phyloP scores from a whole-genome alignment of 352 stramenopile genomes.

The Phytophthora pseudosyringae region DNA sequence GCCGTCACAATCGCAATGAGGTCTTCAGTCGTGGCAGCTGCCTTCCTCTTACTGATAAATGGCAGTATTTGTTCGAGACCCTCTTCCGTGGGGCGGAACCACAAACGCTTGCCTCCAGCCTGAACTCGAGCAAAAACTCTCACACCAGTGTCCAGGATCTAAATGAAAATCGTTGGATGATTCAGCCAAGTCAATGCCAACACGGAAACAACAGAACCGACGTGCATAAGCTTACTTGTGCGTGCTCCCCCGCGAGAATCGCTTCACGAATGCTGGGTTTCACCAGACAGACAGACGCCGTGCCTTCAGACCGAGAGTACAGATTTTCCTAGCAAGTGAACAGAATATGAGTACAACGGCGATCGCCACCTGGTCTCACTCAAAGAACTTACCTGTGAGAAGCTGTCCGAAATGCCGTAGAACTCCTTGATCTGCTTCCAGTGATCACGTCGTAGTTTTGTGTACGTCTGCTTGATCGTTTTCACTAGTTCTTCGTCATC shows the following conservation, averaged over 20 bases:
- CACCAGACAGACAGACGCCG: constrained; percentile 70
- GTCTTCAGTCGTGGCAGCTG: constrained; percentile 18
- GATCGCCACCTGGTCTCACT: neutral
- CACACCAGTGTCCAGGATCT: constrained; percentile 90
- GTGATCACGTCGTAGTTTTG: constrained; percentile 52
- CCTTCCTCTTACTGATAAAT: constrained; percentile 83
- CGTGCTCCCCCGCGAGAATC: constrained; percentile 61
- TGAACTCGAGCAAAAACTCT: constrained; percentile 85
- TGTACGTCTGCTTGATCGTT: constrained; percentile 52
- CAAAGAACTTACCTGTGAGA: constrained; percentile 48
- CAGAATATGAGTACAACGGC: neutral
- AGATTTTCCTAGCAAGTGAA: constrained; percentile 52
- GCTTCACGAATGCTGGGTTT: constrained; percentile 53
- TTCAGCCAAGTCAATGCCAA: neutral
- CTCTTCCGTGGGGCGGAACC: constrained; percentile 86
- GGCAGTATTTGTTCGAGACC: constrained; percentile 74
- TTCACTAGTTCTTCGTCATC: constrained; percentile 19
- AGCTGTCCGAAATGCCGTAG: constrained; percentile 70
- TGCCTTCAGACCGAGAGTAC: constrained; percentile 69
- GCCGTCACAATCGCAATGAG: constrained; percentile 30
- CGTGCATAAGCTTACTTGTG: constrained; percentile 35
- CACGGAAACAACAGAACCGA: neutral
- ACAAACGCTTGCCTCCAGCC: constrained; percentile 44
- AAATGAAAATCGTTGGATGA: neutral
- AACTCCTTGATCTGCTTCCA: constrained; percentile 69